Conservation (phyloP, 345 rosid species). For the Microthlaspi erraticum region DNA sequence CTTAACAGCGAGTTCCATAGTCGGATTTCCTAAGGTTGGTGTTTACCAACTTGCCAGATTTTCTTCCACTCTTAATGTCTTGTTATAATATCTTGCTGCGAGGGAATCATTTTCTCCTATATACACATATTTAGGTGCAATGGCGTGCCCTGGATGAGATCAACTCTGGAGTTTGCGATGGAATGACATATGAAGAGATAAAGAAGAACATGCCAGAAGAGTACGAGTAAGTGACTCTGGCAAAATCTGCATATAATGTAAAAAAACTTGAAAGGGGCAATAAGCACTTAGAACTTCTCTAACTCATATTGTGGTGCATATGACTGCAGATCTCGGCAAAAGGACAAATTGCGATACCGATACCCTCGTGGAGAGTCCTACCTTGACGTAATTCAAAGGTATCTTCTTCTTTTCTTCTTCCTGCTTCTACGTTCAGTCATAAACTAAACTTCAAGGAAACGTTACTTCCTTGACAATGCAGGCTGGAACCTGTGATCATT, state of each 20-base stretch:
- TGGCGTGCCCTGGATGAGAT: slow-evolving; percentile 99
- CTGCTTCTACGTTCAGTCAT: background rate
- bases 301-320: slow-evolving; percentile 30
- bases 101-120: slow-evolving; percentile 14
- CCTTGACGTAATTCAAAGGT: slow-evolving; percentile 99
- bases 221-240: slow-evolving; percentile 67
- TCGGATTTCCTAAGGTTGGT: slow-evolving; percentile 92
- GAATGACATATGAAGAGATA: slow-evolving; percentile 96
- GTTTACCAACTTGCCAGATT: slow-evolving; percentile 11
- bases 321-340: slow-evolving; percentile 69
- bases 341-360: slow-evolving; percentile 92
- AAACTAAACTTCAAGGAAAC: slow-evolving; percentile 24
- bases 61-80: background rate
- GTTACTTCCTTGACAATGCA: slow-evolving; percentile 46
- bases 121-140: slow-evolving; percentile 73
- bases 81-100: slow-evolving; percentile 11
- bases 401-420: slow-evolving; percentile 1
- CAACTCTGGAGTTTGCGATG: slow-evolving; percentile 99
- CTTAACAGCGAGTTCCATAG: slow-evolving; percentile 83
- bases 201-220: slow-evolving; percentile 97
- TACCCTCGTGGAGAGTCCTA: slow-evolving; percentile 99
- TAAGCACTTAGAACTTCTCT: slow-evolving; percentile 19
- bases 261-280: slow-evolving; percentile 9
- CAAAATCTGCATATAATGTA: slow-evolving; percentile 1
- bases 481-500: slow-evolving; percentile 98